phyloP scores from a whole-genome alignment of 345 rosid genomes.

The Stellera chamaejasme region DNA sequence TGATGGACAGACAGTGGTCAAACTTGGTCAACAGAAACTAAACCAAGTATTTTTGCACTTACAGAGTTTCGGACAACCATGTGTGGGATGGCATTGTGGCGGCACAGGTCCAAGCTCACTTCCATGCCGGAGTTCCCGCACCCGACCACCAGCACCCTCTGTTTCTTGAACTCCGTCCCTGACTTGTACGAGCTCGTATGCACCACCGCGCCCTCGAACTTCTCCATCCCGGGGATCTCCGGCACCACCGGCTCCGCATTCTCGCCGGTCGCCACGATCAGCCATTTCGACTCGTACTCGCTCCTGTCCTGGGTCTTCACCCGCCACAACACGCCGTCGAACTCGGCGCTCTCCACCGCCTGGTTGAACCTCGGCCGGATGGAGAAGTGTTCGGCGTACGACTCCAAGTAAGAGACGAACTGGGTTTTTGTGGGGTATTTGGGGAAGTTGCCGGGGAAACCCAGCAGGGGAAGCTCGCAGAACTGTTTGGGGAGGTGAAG shows the following conservation, averaged over 20 bases:
- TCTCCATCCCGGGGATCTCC: constrained; percentile 44
- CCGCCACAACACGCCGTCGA: constrained; percentile 49
- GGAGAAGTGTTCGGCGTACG: constrained; percentile 58
- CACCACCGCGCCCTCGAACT: constrained; percentile 36
- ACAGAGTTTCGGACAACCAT: constrained; percentile 66
- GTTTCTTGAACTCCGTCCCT: constrained; percentile 39
- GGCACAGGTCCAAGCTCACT: constrained; percentile 73
- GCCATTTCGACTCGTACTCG: constrained; percentile 55
- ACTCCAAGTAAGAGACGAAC: constrained; percentile 65
- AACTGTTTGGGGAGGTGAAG: constrained; percentile 88
- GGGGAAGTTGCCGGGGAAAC: constrained; percentile 63
- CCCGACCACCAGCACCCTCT: constrained; percentile 64
- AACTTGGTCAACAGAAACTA: not conserved
- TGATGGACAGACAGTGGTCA: too few species aligned
- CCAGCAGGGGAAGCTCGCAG: constrained; percentile 64
- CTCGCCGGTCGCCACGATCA: constrained; percentile 79
- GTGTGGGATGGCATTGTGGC: constrained; percentile 47
- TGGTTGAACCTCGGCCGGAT: constrained; percentile 61
- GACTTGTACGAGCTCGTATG: constrained; percentile 67
- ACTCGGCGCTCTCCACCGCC: constrained; percentile 45
- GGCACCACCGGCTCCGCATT: constrained; percentile 78
- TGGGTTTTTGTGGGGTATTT: constrained; percentile 67
- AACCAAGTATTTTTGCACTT: constrained; percentile 4
- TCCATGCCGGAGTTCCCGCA: constrained; percentile 97
- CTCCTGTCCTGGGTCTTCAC: constrained; percentile 40